Percentiles rank a stretch among this genome's conserved stretches.
Conservation (phyloP, 1,284 basidiomycete genomes). For the Heterobasidion annosum region DNA sequence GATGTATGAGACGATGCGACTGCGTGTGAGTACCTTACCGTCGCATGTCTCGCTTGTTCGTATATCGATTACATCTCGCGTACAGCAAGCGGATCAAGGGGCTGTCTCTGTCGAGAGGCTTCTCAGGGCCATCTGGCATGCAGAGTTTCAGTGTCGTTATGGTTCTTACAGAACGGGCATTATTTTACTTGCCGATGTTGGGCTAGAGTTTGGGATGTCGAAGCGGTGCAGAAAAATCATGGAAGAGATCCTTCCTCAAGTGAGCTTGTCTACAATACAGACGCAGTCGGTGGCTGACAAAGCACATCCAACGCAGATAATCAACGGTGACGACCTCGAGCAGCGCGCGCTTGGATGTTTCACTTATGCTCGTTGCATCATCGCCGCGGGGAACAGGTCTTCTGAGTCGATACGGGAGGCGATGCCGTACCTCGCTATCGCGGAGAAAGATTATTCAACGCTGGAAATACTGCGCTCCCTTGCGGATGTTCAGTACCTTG, state of each 20-base stretch:
- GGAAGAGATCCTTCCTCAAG: conserved; percentile 75
- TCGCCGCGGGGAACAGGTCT: conserved; percentile 31
- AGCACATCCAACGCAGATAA: conserved; percentile 35
- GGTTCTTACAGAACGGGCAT: conserved; percentile 57
- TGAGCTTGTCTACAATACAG: conserved; percentile 16
- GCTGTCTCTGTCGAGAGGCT: conserved; percentile 54
- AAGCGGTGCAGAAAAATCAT: conserved; percentile 52
- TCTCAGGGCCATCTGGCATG: conserved; percentile 64
- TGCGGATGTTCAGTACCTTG: conserved; percentile 60
- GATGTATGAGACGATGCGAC: conserved; percentile 52
- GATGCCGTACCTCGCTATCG: conserved; percentile 47
- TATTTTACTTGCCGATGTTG: conserved; percentile 65
- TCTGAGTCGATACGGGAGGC: conserved; percentile 44
- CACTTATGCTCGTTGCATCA: conserved; percentile 62
- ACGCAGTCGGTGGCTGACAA: background rate
- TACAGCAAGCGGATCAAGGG: conserved; percentile 43
- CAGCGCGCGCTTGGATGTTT: conserved; percentile 68
- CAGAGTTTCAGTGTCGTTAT: conserved; percentile 67
- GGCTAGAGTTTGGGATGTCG: conserved; percentile 68
- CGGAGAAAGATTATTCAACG: conserved; percentile 52
- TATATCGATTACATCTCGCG: background rate
- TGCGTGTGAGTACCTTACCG: conserved; percentile 35
- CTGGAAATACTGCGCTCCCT: conserved; percentile 51
- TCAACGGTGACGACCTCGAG: conserved; percentile 62
- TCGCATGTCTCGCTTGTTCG: background rate